Evolutionary conservation across 2,329 filamentous ascomycete genomes (phyloP).

Genomic region (Aureobasidium sp.): DNA sequence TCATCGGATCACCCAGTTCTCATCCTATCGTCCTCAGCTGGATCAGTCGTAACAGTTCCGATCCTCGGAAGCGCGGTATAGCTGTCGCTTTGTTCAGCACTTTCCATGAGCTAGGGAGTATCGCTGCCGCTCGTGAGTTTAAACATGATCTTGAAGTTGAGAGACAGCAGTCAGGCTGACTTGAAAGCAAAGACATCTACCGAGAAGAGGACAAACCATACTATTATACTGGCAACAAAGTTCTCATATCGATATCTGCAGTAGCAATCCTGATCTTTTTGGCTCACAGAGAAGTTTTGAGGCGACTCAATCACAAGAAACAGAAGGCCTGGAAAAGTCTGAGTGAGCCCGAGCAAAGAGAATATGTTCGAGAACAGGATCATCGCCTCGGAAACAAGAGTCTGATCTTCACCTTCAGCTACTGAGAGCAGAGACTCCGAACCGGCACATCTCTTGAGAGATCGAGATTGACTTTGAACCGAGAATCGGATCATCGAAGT

Average conservation of each 20-base stretch:
- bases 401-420: background rate
- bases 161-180: background rate
- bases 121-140: slow-evolving; percentile 24
- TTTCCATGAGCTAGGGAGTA: slow-evolving; percentile 41
- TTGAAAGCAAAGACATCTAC: slow-evolving; percentile 39
- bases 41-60: slow-evolving; percentile 45
- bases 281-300: slow-evolving; percentile 40
- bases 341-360: slow-evolving; percentile 38
- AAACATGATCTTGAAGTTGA: too few relatives aligned
- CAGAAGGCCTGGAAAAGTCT: slow-evolving; percentile 41
- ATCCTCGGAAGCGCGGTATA: slow-evolving; percentile 45
- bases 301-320: slow-evolving; percentile 45
- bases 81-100: slow-evolving; percentile 45
- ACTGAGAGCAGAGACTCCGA: too few relatives aligned
- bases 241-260: slow-evolving; percentile 47
- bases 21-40: slow-evolving; percentile 49
- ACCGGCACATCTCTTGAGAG: too few relatives aligned
- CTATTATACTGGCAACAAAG: slow-evolving; percentile 52
- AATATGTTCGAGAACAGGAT: slow-evolving; percentile 39
- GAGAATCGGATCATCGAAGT: too few relatives aligned
- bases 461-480: too few relatives aligned
- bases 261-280: slow-evolving; percentile 47
- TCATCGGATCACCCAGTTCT: slow-evolving; percentile 43
- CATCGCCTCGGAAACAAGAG: background rate
- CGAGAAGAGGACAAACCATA: slow-evolving; percentile 47